Conservation (phyloP, 1,139 yeast species). For the Scheffersomyces titani region DNA sequence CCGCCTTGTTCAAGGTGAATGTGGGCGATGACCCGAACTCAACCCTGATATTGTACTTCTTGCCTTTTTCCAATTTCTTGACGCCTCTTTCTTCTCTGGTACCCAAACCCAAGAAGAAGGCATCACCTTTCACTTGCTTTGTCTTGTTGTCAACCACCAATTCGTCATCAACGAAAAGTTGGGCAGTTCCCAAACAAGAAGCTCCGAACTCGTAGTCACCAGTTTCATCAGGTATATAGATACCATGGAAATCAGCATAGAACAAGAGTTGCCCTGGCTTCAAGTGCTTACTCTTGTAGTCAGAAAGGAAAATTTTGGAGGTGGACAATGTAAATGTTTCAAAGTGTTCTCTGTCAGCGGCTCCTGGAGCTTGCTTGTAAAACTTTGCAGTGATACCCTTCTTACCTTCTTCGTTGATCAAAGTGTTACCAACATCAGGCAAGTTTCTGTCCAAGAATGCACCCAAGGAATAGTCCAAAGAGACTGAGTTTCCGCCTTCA, state of each 20-base stretch:
- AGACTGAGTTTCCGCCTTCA: constrained; percentile 19
- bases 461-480: constrained; percentile 28
- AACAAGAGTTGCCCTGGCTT: constrained; percentile 7
- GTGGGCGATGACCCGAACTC: constrained; percentile 58
- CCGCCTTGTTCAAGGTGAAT: constrained; percentile 21
- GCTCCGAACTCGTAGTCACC: constrained; percentile 55
- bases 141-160: constrained; percentile 59
- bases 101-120: constrained; percentile 51
- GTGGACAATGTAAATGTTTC: constrained; percentile 3
- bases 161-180: constrained; percentile 52
- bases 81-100: constrained; percentile 48
- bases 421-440: constrained; percentile 27
- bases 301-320: constrained; percentile 8
- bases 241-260: constrained; percentile 47
- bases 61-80: constrained; percentile 40
- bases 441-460: constrained; percentile 30
- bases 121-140: constrained; percentile 48
- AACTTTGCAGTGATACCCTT: constrained; percentile 42
- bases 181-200: constrained; percentile 54
- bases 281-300: constrained; percentile 5
- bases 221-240: constrained; percentile 44
- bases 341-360: constrained; percentile 4
- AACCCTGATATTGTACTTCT: constrained; percentile 42
- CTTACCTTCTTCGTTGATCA: constrained; percentile 30
- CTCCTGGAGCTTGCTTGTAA: constrained; percentile 36